Evolutionary conservation across 352 stramenopile genomes (phyloP), one percentile per base, ranked within the genome.

Genomic region (Globisporangium polare): DNA sequence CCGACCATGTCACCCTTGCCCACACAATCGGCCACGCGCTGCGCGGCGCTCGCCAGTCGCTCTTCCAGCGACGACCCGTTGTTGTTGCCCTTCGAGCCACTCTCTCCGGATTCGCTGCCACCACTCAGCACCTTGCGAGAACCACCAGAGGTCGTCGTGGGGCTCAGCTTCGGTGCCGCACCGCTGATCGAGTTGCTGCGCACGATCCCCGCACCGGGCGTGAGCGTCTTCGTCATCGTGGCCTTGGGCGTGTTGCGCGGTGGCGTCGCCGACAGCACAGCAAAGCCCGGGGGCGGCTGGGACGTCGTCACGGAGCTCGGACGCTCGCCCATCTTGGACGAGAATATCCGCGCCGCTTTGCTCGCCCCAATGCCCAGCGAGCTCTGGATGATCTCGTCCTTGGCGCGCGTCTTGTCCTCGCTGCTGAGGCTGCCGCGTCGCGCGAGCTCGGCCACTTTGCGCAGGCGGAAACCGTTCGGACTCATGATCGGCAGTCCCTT

Each of bases 301-400:
- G 69, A 63, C 17, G 68, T 69, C 52, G 58, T n/a, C 66, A 18
- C 58, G 7, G n/a, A 59, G 24, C 15, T 50, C 17, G 41, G 46
- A 9, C 62, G 73, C 46, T 83, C 74, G 50, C 72, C 63, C 45
- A 80, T 74, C 60, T 87, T 89, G 20, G 78, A 72, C 5, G 78
- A 73, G 41, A 89, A 66, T 63, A 90, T 74, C 33, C 83, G 72
- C 8, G 80, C 76, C 0, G 80, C 82, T 27, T 85, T 83, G 63
- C 60, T 91, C 13, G 82, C 82, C 5, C 79, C 77, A 43, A 91
- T 83, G 13, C 82, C 82, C 22, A 94, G 58, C n/a, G 84, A 94
- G 70, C 73, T 92, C 60, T 94, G 84, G 65, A 94, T 94, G 72
- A 94, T 94, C 60, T 94, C 82, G 68, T 94, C 82, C 69, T 94